Percentiles rank a stretch among this genome's conserved stretches.
Conservation (phyloP, 139 green algal species). For the Raphidocelis subcapitata region DNA sequence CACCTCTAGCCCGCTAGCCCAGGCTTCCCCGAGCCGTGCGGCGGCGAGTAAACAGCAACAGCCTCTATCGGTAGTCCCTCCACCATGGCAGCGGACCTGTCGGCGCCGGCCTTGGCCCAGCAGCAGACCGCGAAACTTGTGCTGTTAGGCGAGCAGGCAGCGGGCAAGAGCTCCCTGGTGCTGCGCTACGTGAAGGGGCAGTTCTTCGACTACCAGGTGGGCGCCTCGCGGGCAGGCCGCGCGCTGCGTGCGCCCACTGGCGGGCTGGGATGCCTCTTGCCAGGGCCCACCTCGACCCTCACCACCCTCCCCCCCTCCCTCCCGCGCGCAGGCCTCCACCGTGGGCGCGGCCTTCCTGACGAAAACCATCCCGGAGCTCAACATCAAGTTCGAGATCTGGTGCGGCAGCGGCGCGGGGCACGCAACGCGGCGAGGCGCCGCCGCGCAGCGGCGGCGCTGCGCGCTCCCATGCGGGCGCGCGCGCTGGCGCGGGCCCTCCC, state of each 20-base stretch:
- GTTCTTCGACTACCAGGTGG: conserved; percentile 98
- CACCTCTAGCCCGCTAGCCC: no score
- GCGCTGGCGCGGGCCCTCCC: no score
- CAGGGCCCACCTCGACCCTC: no score
- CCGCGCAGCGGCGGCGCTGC: not conserved
- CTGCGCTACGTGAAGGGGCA: conserved; percentile 96
- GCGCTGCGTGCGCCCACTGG: no score
- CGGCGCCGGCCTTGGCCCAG: conserved; percentile 23
- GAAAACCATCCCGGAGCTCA: conserved; percentile 93
- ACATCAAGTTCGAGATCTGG: conserved; percentile 99
- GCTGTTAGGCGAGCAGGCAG: conserved; percentile 96
- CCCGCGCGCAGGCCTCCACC: conserved; percentile 84
- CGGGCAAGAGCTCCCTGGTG: conserved; percentile 94
- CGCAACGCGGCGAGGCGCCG: not conserved
- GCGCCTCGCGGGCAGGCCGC: not conserved
- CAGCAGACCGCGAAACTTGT: conserved; percentile 82
- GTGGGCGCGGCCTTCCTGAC: conserved; percentile 98
- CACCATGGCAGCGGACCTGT: no score
- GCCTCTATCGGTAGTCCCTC: no score
- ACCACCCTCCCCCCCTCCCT: not conserved
- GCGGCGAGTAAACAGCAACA: no score
- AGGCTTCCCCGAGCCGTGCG: no score
- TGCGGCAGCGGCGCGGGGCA: conserved; percentile 19
- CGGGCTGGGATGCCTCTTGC: no score
- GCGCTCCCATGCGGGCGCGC: conserved; percentile 1